Evolutionary conservation across 202 grass and related monocot species (phyloP).

Genomic region (Eragrostis tef): DNA sequence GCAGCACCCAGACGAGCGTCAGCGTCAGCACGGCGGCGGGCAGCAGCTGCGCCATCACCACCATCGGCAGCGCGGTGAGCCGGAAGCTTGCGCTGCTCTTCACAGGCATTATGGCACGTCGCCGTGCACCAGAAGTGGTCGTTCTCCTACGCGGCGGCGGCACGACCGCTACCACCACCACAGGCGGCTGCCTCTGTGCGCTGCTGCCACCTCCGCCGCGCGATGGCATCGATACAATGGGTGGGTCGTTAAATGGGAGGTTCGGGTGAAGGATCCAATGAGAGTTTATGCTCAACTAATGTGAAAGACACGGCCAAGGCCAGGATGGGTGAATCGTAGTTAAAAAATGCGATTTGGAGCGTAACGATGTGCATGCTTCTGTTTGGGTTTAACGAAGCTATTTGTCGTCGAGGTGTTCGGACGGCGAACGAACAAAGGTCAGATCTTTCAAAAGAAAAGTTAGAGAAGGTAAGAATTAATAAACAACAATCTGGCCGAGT

Average conservation of each 20-base stretch:
- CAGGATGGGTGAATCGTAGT: background rate
- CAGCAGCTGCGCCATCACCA: constrained; percentile 45
- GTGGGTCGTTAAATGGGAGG: background rate
- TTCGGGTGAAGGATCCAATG: constrained; percentile 27
- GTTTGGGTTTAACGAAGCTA: constrained; percentile 25
- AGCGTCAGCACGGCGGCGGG: constrained; percentile 49
- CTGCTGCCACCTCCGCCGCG: background rate
- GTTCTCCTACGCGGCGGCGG: background rate
- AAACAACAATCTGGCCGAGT: background rate
- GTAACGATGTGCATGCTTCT: constrained; percentile 8
- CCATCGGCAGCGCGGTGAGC: constrained; percentile 37
- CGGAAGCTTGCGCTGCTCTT: constrained; percentile 58
- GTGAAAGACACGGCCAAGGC: background rate
- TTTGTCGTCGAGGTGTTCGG: background rate
- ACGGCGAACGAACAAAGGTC: background rate
- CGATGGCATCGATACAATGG: constrained; percentile 18
- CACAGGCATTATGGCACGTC: constrained; percentile 43
- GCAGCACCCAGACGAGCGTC: constrained; percentile 59
- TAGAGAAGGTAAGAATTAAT: too few relatives aligned
- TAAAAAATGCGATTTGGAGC: background rate
- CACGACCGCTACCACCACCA: constrained; percentile 24
- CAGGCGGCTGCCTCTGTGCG: constrained; percentile 5
- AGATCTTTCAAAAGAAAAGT: background rate
- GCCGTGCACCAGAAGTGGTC: background rate
- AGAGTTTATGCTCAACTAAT: background rate